Evolutionary conservation across 2,329 filamentous ascomycete species (phyloP), one percentile per base, ranked within the genome.

Genomic region (Penicillium digitatum): DNA sequence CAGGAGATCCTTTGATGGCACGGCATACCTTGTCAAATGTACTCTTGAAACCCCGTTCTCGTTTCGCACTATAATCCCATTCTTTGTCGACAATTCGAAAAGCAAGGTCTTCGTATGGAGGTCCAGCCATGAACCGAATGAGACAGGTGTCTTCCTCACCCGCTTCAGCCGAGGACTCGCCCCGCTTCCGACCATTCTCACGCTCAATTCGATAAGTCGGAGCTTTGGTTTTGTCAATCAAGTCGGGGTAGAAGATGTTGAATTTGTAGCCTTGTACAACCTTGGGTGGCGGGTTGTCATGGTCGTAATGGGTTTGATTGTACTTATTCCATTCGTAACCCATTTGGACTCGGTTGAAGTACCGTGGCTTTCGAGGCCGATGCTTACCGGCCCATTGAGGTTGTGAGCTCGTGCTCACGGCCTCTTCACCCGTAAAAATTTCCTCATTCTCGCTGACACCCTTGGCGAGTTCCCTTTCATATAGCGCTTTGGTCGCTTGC

Each of bases 261-360:
- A 99, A 99, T 73, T 95, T 96, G 81, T 99, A 99, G 54, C 94
- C 94, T 72, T 99, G 94, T 11, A 99, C 94, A 7, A 99, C 93
- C 76, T 96, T 96, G 26, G 94, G 94, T 1, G 94, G 94, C 2
- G 94, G 94, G 68, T 97, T 96, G 70, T 97, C 93, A 72, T 96
- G 90, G 72, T 97, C 94, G 76, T 99, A 99, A 75, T 99, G 94
- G 12, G 94, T 99, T 76, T 99, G 94, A 69, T 99, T 99, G 81
- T 99, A 99, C 75, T 99, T 99, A 80, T 99, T 99, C 94, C 94
- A 99, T 74, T 99, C 94, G 73, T 97, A 99, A 50, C 94, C 94
- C 89, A 96, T 96, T 74, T 96, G 92, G 44, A 97, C 92, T 38
- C 94, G 87, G 71, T 97, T 97, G 81, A 99, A 99, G 76, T 96